Conservation (phyloP, 352 stramenopile species). For the Pythium phragmiticola region DNA sequence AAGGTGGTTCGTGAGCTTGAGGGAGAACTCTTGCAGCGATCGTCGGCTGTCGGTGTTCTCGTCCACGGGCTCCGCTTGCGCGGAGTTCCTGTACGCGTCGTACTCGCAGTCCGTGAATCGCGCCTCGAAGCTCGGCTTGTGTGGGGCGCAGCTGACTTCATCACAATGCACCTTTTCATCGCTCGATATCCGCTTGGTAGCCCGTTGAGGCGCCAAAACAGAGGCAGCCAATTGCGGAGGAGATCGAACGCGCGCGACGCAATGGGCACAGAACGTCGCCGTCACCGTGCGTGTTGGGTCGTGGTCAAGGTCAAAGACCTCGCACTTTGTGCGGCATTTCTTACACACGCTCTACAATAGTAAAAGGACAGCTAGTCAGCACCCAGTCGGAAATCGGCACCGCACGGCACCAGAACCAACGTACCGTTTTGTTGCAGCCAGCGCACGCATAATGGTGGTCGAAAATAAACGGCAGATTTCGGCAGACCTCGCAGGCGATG, state of each 20-base stretch:
- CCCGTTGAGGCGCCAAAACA: too few relatives aligned
- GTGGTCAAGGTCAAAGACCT: slow-evolving; percentile 7
- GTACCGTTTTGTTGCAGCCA: slow-evolving; percentile 22
- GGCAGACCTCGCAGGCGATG: slow-evolving; percentile 21
- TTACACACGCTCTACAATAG: slow-evolving; percentile 23
- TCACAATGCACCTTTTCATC: neutral
- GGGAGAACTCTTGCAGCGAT: slow-evolving; percentile 3
- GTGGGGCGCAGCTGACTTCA: neutral
- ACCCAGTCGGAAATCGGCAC: neutral
- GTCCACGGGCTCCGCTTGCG: neutral
- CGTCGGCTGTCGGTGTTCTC: neutral
- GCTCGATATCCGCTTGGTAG: neutral
- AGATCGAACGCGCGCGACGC: slow-evolving; percentile 4
- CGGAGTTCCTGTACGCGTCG: neutral
- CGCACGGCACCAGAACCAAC: neutral
- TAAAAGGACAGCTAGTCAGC: neutral
- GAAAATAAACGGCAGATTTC: slow-evolving; percentile 14
- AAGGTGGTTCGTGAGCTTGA: neutral
- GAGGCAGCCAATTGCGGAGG: too few relatives aligned
- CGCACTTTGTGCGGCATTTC: slow-evolving; percentile 13
- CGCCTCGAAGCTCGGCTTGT: neutral
- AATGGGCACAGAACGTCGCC: slow-evolving; percentile 17
- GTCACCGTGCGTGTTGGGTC: neutral
- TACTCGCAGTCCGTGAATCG: neutral
- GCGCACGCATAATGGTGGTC: slow-evolving; percentile 20